Percentiles rank a stretch among this genome's conserved stretches.
phyloP scores from a whole-genome alignment of 1,284 basidiomycete species.

The Cryptococcus floricola region DNA sequence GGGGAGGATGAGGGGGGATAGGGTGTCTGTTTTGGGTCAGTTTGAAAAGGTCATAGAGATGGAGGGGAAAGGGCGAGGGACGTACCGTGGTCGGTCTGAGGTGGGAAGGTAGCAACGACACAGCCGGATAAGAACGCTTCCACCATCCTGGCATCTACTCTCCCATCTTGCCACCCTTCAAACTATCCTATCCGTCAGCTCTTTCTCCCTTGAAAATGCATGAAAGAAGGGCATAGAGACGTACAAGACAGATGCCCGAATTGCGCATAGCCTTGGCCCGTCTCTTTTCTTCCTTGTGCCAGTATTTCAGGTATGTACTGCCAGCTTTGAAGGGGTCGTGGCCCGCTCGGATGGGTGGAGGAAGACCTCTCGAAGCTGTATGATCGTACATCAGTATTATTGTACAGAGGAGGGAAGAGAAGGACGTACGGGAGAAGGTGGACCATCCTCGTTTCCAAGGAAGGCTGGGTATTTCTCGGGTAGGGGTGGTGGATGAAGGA shows the following conservation, averaged over 20 bases:
- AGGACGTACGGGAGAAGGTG: conserved; percentile 13
- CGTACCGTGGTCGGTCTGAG: conserved; percentile 26
- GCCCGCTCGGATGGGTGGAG: conserved; percentile 8
- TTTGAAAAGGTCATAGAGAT: neutral
- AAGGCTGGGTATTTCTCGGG: conserved; percentile 14
- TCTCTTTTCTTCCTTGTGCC: conserved; percentile 19
- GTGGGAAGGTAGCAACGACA: conserved; percentile 32
- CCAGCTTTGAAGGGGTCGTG: conserved; percentile 11
- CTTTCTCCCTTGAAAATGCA: neutral
- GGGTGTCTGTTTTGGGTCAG: neutral
- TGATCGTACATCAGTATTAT: neutral
- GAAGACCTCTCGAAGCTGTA: conserved; percentile 3
- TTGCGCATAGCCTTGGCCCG: conserved; percentile 21
- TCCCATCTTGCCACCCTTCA: conserved; percentile 31
- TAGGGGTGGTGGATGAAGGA: conserved; percentile 13
- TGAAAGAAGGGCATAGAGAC: conserved; percentile 3
- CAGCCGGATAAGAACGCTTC: conserved; percentile 40
- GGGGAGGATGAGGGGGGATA: neutral
- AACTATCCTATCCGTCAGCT: conserved; percentile 15
- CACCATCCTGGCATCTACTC: conserved; percentile 27
- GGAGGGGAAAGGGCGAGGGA: too few relatives aligned
- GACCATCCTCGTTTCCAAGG: conserved; percentile 18
- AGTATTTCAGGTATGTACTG: conserved; percentile 21
- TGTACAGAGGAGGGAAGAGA: neutral
- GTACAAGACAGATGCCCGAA: conserved; percentile 33